Conservation (phyloP, 2,329 filamentous ascomycete species). For the Onygenales sp. region DNA sequence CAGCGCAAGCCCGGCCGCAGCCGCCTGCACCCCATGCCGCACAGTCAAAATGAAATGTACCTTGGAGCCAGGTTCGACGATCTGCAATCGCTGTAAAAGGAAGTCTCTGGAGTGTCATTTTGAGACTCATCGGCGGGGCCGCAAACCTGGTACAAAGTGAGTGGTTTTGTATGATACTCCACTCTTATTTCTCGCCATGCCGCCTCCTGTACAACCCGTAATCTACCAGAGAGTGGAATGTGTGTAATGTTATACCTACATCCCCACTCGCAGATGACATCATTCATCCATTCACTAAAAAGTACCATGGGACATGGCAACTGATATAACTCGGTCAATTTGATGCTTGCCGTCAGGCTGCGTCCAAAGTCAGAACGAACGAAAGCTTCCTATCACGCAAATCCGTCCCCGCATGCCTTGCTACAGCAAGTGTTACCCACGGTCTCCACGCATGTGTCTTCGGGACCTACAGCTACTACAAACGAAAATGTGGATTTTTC, state of each 20-base stretch:
- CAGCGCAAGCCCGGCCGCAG: conserved; percentile 6
- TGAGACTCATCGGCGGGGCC: conserved; percentile 30
- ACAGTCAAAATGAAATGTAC: conserved; percentile 33
- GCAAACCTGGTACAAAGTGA: conserved; percentile 28
- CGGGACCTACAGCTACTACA: no score
- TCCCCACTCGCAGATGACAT: no score
- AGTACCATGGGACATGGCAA: not conserved
- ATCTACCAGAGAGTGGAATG: no score
- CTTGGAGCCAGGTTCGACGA: conserved; percentile 12
- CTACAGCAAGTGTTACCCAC: no score
- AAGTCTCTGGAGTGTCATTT: conserved; percentile 31
- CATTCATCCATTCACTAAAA: not conserved
- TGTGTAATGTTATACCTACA: no score
- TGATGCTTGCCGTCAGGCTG: conserved; percentile 6
- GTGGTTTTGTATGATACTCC: conserved; percentile 2
- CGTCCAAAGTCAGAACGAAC: conserved; percentile 13
- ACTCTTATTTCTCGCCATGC: not conserved
- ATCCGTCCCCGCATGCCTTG: no score
- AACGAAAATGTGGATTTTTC: no score
- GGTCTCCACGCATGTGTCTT: no score
- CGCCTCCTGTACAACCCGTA: not conserved
- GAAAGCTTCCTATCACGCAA: not conserved
- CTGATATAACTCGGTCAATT: not conserved
- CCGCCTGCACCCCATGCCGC: conserved; percentile 29
- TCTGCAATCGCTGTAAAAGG: conserved; percentile 28